Conservation (phyloP, 2,329 filamentous ascomycete genomes). For the Talaromyces sp. region DNA sequence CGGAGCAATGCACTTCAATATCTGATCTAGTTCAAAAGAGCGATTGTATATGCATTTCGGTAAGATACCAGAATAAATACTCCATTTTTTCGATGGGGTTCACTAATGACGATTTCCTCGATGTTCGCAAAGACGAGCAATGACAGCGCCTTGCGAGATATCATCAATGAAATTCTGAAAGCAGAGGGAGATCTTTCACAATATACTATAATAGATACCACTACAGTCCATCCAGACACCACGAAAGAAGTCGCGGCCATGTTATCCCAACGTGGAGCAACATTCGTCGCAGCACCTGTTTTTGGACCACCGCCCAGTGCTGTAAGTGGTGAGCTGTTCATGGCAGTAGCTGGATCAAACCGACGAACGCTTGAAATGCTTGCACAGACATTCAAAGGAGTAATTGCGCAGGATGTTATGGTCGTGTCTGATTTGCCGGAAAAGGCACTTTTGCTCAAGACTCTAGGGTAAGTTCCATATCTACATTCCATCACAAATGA, state of each 20-base stretch:
- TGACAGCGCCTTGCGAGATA: background rate
- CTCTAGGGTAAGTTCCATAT: background rate
- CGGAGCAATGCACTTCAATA: background rate
- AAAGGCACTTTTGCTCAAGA: background rate
- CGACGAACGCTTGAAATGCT: background rate
- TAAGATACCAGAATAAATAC: background rate
- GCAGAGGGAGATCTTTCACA: background rate
- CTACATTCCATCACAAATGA: background rate
- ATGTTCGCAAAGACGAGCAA: background rate
- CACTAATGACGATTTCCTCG: no score
- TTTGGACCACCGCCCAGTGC: background rate
- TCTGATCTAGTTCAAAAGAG: background rate
- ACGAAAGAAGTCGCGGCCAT: background rate
- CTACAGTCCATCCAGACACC: background rate
- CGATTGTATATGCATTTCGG: background rate
- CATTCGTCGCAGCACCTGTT: background rate
- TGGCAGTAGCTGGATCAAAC: background rate
- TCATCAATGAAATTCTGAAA: background rate
- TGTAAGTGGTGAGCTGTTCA: background rate
- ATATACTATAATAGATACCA: background rate
- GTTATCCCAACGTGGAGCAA: background rate
- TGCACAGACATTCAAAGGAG: background rate
- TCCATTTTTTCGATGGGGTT: no score
- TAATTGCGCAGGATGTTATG: background rate
- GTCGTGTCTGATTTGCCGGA: background rate